Evolutionary conservation across 331 rosid genomes (phyloP).

Genomic region (Malus hybrid): DNA sequence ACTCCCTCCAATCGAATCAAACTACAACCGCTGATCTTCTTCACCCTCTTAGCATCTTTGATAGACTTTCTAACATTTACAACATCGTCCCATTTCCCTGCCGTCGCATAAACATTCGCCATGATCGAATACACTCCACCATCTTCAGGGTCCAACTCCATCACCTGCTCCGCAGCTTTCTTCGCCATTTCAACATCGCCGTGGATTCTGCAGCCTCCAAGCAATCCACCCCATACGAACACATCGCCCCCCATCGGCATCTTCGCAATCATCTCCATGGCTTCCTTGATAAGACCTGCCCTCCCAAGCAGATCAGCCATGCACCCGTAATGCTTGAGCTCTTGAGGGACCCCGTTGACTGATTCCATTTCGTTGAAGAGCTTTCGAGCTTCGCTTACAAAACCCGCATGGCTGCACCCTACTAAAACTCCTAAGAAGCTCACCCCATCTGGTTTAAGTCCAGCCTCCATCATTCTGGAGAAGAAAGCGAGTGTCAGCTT

Average conservation of each 20-base stretch:
- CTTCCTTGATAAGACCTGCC: slow-evolving; percentile 69
- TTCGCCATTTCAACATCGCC: slow-evolving; percentile 63
- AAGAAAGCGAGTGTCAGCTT: slow-evolving; percentile 28
- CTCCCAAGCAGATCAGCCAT: slow-evolving; percentile 81
- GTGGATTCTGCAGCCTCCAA: slow-evolving; percentile 76
- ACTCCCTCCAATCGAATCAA: slow-evolving; percentile 33
- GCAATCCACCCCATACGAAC: slow-evolving; percentile 81
- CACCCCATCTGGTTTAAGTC: slow-evolving; percentile 60
- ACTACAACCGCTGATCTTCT: slow-evolving; percentile 51
- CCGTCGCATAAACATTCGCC: slow-evolving; percentile 65
- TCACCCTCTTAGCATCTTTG: slow-evolving; percentile 35
- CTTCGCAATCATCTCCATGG: slow-evolving; percentile 43
- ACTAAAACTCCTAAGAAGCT: slow-evolving; percentile 65
- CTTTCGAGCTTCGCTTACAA: slow-evolving; percentile 47
- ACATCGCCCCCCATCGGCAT: slow-evolving; percentile 79
- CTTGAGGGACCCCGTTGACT: slow-evolving; percentile 41
- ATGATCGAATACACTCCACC: slow-evolving; percentile 76
- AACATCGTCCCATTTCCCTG: slow-evolving; percentile 67
- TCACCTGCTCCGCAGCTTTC: slow-evolving; percentile 62
- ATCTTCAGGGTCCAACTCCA: slow-evolving; percentile 67
- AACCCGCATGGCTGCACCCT: slow-evolving; percentile 78
- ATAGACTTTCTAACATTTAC: slow-evolving; percentile 44
- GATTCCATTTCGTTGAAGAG: slow-evolving; percentile 62
- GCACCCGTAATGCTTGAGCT: slow-evolving; percentile 72
- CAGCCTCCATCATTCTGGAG: slow-evolving; percentile 36